Conservation (phyloP, 2,329 filamentous ascomycete species). For the Coniochaeta sp. region DNA sequence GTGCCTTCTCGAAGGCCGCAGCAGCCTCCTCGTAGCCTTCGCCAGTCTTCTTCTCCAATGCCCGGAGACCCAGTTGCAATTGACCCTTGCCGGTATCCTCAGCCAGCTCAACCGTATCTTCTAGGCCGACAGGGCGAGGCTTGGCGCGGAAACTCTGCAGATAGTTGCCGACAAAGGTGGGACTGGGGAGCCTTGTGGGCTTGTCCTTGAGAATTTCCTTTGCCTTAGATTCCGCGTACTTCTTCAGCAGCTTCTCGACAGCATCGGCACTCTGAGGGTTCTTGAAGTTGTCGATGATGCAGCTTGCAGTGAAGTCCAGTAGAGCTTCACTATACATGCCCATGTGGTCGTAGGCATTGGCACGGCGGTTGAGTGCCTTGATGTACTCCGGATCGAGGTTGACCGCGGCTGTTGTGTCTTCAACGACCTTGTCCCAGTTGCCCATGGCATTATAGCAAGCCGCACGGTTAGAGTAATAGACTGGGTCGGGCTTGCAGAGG, state of each 20-base stretch:
- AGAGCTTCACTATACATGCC: slow-evolving; percentile 89
- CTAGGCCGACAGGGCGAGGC: slow-evolving; percentile 71
- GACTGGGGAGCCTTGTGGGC: slow-evolving; percentile 80
- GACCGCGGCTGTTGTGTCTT: slow-evolving; percentile 92
- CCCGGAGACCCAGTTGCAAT: slow-evolving; percentile 73
- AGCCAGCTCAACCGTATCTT: slow-evolving; percentile 69
- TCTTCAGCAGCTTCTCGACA: slow-evolving; percentile 90
- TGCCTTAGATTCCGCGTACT: slow-evolving; percentile 91
- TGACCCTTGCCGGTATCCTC: slow-evolving; percentile 78
- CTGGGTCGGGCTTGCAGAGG: slow-evolving; percentile 91
- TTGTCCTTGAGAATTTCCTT: slow-evolving; percentile 85
- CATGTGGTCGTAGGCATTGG: slow-evolving; percentile 93
- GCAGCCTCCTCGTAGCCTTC: slow-evolving; percentile 90
- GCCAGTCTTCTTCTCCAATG: slow-evolving; percentile 77
- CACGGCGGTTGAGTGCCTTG: slow-evolving; percentile 93
- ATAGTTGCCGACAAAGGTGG: slow-evolving; percentile 97
- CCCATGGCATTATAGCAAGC: slow-evolving; percentile 93
- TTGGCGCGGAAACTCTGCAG: slow-evolving; percentile 93
- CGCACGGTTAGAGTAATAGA: slow-evolving; percentile 98
- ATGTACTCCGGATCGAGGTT: slow-evolving; percentile 92
- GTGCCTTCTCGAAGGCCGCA: slow-evolving; percentile 76
- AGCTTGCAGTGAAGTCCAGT: slow-evolving; percentile 95
- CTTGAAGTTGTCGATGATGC: slow-evolving; percentile 96
- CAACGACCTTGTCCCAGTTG: slow-evolving; percentile 93
- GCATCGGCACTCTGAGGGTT: slow-evolving; percentile 83